These are phyloP conservation scores for Chrysoporthe cubensis DNA, from an alignment of 2,329 filamentous ascomycete species.

Conservation along the genomic window DNA sequence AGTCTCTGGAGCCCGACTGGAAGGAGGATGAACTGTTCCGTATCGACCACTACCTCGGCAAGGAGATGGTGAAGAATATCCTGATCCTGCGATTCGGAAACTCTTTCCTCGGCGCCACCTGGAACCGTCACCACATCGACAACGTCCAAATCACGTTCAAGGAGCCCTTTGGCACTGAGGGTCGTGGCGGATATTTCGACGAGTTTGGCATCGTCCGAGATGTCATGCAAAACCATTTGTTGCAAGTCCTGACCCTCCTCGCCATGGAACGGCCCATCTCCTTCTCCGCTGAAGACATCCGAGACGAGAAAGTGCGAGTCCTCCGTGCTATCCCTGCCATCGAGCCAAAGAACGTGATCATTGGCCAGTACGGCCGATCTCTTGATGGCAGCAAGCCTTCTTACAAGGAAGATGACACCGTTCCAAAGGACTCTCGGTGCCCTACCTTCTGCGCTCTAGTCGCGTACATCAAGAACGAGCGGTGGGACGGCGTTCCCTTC, in stretches of 20 bases:
- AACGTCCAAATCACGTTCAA: slow-evolving; percentile 99
- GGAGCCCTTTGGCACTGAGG: slow-evolving; percentile 98
- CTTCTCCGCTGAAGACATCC: slow-evolving; percentile 96
- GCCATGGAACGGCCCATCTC: slow-evolving; percentile 99
- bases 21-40: slow-evolving; percentile 98
- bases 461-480: slow-evolving; percentile 98
- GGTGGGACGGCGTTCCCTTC: slow-evolving; percentile 98
- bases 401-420: slow-evolving; percentile 98
- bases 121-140: slow-evolving; percentile 99
- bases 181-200: slow-evolving; percentile 97
- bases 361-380: slow-evolving; percentile 96
- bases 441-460: slow-evolving; percentile 98
- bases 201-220: slow-evolving; percentile 99
- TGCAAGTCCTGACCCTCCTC: slow-evolving; percentile 93
- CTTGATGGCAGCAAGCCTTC: slow-evolving; percentile 94
- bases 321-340: slow-evolving; percentile 91
- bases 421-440: slow-evolving; percentile 95
- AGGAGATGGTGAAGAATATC: slow-evolving; percentile 99
- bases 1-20: slow-evolving; percentile 95
- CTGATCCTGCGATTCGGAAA: slow-evolving; percentile 97
- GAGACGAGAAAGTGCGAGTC: slow-evolving; percentile 97
- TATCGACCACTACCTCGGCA: slow-evolving; percentile 98
- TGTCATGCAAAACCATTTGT: slow-evolving; percentile 99
- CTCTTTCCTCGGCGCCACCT: slow-evolving; percentile 97
- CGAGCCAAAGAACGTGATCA: slow-evolving; percentile 99